A percentile compares a stretch with the other conserved stretches of the same genome.
Conservation (phyloP, 768 basidiomycete species). For the Naematelia aurantialba region DNA sequence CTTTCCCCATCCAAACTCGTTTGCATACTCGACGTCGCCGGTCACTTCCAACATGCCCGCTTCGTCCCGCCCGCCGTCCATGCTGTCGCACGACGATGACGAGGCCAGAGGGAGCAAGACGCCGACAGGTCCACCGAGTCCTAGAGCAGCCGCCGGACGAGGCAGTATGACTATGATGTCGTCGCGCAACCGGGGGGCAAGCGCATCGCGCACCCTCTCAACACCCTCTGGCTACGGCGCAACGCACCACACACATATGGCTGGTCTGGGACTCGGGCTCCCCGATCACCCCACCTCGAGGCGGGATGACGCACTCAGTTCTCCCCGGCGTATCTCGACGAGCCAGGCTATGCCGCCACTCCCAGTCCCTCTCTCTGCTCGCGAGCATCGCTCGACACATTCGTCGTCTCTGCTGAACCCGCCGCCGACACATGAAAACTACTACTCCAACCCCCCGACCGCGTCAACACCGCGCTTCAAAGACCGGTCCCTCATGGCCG, state of each 20-base stretch:
- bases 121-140: conserved; percentile 5
- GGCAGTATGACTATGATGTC: background rate
- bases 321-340: conserved; percentile 38
- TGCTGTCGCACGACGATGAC: background rate
- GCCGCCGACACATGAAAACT: conserved; percentile 33
- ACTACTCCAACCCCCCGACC: conserved; percentile 35
- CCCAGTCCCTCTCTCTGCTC: conserved; percentile 13
- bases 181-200: too few species aligned
- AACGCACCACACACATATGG: background rate
- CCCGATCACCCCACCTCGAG: conserved; percentile 3
- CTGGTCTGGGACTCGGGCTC: conserved; percentile 16
- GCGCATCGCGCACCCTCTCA: background rate
- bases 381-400: background rate
- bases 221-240: background rate
- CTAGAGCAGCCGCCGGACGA: background rate
- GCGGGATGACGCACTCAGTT: conserved; percentile 26
- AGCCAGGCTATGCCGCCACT: conserved; percentile 7
- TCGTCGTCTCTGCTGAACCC: background rate
- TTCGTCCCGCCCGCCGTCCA: background rate
- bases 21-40: conserved; percentile 5
- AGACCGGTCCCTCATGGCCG: conserved; percentile 5
- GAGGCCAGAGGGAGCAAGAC: background rate
- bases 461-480: conserved; percentile 30
- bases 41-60: conserved; percentile 11
- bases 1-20: conserved; percentile 20